Base-by-base conservation (phyloP, 345 rosid genomes). In the Angophora floribunda region DNA sequence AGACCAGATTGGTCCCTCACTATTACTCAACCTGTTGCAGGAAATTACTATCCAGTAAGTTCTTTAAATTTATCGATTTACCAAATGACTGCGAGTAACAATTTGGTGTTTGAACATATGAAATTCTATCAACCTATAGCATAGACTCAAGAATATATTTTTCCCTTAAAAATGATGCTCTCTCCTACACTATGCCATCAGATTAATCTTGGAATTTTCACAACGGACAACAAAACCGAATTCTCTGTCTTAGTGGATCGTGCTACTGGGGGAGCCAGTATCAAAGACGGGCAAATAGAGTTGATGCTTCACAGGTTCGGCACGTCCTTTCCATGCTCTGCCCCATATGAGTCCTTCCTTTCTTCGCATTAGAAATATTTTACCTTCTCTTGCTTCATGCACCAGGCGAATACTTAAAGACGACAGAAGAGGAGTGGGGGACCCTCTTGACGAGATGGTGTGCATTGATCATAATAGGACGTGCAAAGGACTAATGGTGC, bases 11-110 rank as follows among this genome's bases (percentile, higher is more conserved):
- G 99, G 98, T 86, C 86, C 91, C 96, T 97, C 52, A 49, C 90
- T 51, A 97, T 97, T 41, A 97, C 91, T 90, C 95, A 96, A 91
- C 97, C 98, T 88, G 92, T 94, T 45, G 95, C 98, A 84, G 98
- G 98, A 90, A 97, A 97, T 92, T 97, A 97, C 87, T 97, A 96
- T 90, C 98, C 99, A 78, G 98, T 97, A 95, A 91, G 87, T 87
- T 89, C 85, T 85, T 85, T 65, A n/a, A 41, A 19, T 26, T n/a
- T 86, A 87, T 78, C 4, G 26, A 85, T 14, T 52, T 12, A 82
- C n/a, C 44, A n/a, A 59, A 36, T 85, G 55, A 88, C 28, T 36
- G 0, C 11, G n/a, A 9, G 32, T 30, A 36, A 36, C 28, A 75
- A 19, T 12, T 19, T 75, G 82, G 49, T 75, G 26, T 26, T 41